These are phyloP conservation scores for Thinopyrum elongatum DNA, from an alignment of 176 grass and related monocot genomes.

Conservation along the genomic window DNA sequence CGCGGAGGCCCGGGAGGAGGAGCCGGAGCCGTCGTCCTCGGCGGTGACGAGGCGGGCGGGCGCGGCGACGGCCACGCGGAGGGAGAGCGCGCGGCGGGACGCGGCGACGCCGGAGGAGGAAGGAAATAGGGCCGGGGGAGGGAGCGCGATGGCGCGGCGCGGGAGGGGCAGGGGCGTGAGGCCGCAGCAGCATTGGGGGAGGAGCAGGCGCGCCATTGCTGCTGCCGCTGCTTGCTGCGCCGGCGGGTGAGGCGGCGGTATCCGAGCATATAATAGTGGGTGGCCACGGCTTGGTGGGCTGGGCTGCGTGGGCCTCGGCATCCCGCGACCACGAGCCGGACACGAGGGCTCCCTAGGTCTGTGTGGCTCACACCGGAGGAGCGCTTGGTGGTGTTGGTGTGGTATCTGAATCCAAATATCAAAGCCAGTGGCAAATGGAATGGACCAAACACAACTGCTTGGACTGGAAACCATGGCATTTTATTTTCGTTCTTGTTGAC, in stretches of 20 bases:
- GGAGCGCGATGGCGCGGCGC: conserved; percentile 33
- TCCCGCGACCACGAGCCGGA: not conserved
- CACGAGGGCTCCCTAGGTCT: not conserved
- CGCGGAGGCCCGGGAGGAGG: not conserved
- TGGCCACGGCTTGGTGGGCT: not conserved
- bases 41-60: conserved; percentile 10
- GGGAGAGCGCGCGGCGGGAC: conserved; percentile 3
- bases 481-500: not conserved
- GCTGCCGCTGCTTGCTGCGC: not conserved
- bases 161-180: conserved; percentile 30
- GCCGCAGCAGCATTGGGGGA: conserved; percentile 49
- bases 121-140: not conserved
- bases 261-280: not conserved
- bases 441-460: not conserved
- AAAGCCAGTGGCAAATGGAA: not conserved
- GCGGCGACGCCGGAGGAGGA: not conserved
- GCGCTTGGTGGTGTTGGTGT: not conserved
- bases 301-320: not conserved
- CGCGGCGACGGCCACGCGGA: conserved; percentile 18
- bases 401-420: not conserved
- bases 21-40: conserved; percentile 21
- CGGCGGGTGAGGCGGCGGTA: conserved; percentile 6
- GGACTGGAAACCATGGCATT: no score
- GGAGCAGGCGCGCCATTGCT: conserved; percentile 53
- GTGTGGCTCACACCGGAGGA: not conserved